phyloP scores from a whole-genome alignment of 768 basidiomycete species.

The Boletus sp. region DNA sequence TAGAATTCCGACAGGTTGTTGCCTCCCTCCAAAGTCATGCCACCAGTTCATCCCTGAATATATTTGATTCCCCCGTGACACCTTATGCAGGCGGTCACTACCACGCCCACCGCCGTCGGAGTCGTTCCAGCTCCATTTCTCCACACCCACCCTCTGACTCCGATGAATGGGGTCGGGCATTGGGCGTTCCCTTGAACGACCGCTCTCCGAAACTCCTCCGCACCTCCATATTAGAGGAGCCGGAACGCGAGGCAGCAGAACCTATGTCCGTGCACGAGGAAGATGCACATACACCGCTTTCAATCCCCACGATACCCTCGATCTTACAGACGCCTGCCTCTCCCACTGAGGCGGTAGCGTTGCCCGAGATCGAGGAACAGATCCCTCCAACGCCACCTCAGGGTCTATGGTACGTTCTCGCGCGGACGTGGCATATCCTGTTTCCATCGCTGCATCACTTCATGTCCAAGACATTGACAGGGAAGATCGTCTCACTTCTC shows the following conservation, averaged over 20 bases:
- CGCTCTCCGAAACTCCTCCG: constrained; percentile 40
- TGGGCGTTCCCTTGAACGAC: constrained; percentile 52
- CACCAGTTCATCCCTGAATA: constrained; percentile 51
- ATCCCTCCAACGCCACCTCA: constrained; percentile 42
- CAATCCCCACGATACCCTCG: constrained; percentile 45
- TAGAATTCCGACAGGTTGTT: constrained; percentile 94
- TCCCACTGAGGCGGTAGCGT: constrained; percentile 38
- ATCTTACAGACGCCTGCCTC: constrained; percentile 57
- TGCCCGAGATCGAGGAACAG: constrained; percentile 46
- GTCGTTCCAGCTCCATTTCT: constrained; percentile 33
- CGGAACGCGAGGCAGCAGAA: constrained; percentile 8
- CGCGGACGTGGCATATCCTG: constrained; percentile 55
- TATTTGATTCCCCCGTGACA: constrained; percentile 66
- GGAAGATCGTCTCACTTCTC: constrained; percentile 71
- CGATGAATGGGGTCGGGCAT: constrained; percentile 51
- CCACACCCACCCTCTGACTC: constrained; percentile 30
- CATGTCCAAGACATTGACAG: constrained; percentile 62
- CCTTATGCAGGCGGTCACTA: constrained; percentile 81
- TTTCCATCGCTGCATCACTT: constrained; percentile 87
- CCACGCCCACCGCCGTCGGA: constrained; percentile 38
- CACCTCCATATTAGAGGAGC: constrained; percentile 26
- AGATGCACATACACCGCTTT: constrained; percentile 15
- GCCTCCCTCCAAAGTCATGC: constrained; percentile 74
- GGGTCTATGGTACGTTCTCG: constrained; percentile 34
- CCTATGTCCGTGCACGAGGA: constrained; percentile 8